phyloP scores from a whole-genome alignment of 768 basidiomycete species.

The Hemileccinum impolitum region DNA sequence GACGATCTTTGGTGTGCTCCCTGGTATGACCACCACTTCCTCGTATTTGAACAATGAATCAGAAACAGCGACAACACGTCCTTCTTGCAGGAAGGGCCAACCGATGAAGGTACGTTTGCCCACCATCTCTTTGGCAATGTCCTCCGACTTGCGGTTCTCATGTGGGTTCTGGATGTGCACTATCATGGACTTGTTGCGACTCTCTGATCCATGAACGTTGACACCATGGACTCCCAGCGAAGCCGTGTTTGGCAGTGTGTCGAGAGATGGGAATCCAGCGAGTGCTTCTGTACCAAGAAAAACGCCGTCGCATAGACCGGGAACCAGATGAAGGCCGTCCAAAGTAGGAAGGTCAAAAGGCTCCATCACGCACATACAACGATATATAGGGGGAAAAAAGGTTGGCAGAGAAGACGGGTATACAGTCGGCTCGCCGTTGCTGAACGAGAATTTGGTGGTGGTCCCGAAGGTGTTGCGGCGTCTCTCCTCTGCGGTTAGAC shows the following conservation, averaged over 20 bases:
- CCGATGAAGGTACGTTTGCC: slow-evolving; percentile 75
- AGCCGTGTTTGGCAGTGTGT: slow-evolving; percentile 80
- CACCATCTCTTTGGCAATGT: slow-evolving; percentile 71
- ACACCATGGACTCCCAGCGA: slow-evolving; percentile 82
- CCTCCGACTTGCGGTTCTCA: slow-evolving; percentile 63
- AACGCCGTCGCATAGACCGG: slow-evolving; percentile 87
- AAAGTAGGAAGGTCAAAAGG: slow-evolving; percentile 88
- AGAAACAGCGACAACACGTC: slow-evolving; percentile 79
- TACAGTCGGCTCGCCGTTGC: slow-evolving; percentile 52
- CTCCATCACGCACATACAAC: slow-evolving; percentile 77
- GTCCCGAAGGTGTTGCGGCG: slow-evolving; percentile 74
- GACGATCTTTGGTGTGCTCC: slow-evolving; percentile 52
- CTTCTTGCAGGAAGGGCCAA: slow-evolving; percentile 97
- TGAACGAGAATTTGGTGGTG: slow-evolving; percentile 76
- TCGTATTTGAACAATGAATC: slow-evolving; percentile 88
- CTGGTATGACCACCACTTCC: slow-evolving; percentile 52
- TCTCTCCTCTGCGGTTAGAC: slow-evolving; percentile 72
- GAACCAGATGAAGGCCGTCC: slow-evolving; percentile 75
- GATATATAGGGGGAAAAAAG: slow-evolving; percentile 86
- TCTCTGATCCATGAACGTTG: slow-evolving; percentile 89
- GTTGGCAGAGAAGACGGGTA: slow-evolving; percentile 94
- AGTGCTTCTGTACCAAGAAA: slow-evolving; percentile 80
- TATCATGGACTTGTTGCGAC: slow-evolving; percentile 90
- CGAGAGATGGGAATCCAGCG: slow-evolving; percentile 94
- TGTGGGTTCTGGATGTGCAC: slow-evolving; percentile 77